Evolutionary conservation across 495 filamentous ascomycete species (phyloP), one percentile per base, ranked within the genome.

Genomic region (Penicillium chermesinum): DNA sequence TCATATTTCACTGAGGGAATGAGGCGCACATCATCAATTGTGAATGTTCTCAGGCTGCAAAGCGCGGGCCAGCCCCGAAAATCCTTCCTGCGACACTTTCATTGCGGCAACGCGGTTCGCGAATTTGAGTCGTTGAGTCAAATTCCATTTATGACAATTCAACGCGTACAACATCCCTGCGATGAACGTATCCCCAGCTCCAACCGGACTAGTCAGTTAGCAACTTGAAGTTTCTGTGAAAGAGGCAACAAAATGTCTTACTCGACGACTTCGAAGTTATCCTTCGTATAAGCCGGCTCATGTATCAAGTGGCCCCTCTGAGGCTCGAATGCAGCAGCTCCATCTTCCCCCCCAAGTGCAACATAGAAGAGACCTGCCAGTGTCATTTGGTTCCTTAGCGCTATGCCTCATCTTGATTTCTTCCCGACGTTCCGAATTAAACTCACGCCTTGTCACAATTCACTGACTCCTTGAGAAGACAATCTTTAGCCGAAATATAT

Each of bases 161-260:
- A 85, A 56, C 15, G 72, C 75, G 59, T 81, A 87, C 35, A 88
- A 62, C 61, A 87, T 79, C 18, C 83, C 85, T 7, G 84, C 85
- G 50, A 86, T 80, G 53, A 89, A 88, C 1, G 85, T 87, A 58
- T 89, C 85, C 54, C 85, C 85, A 47, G 85, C 85, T 37, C 84
- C 84, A 40, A 87, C 75, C 8, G 83, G 75, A 55, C 83, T 87
- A 17, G 4, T 30, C 10, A 10, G 25, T 36, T 13, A 3, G 25
- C 4, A 15, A 21, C 13, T 25, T 17, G 14, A 14, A 13, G 37
- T 17, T 8, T 2, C 20, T 22, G 20, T 13, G 9, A 18, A 33
- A 45, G 46, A 41, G 47, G 54, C 43, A 40, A 44, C 3, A 33
- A 0, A 17, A 14, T 7, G 32, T 78, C 83, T 67, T 77, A 87